Evolutionary conservation across 2,329 filamentous ascomycete species (phyloP), one percentile per base, ranked within the genome.

Genomic region (Incumbomyces lentus): DNA sequence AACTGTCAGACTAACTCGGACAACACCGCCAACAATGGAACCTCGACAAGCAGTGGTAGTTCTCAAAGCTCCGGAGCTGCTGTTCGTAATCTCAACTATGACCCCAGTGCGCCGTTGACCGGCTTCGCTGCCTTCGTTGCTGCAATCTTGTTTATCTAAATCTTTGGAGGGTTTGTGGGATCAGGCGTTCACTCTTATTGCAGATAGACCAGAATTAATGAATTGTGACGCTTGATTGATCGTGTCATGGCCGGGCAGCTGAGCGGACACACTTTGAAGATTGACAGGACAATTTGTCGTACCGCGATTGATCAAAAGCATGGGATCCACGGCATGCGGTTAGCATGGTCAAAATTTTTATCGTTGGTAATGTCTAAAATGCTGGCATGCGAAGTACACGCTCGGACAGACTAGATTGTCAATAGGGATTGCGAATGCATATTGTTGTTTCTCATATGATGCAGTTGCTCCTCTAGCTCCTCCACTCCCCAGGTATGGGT

Each of bases 1-100:
- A 64, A 59, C 26, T 76, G 73, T 62, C 55, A 63, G 31, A 59
- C 60, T 45, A 56, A 57, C 50, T 57, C 59, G 44, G 36, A 52
- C 48, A 55, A 68, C 61, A 65, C 68, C 41, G 45, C 50, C 26
- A 51, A 47, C 45, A 53, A 54, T 33, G 48, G 46, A 16, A 50
- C 54, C 22, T 16, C 42, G 30, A 50, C 46, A 35, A 45, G 49
- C 50, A 29, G 31, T 31, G 32, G 46, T 18, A 32, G 52, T 49
- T 44, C 47, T 10, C 51, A 40, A 42, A 38, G 52, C 30, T 49
- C 47, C 17, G 46, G 46, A 44, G 43, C 41, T 16, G 41, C 46
- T 35, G 26, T 33, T 34, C 12, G 45, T 48, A 41, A 46, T 43
- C 22, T 45, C 14, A 31, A 30, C 33, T 53, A 53, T 34, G 42